phyloP scores from a whole-genome alignment of 2,329 filamentous ascomycete species.

The Apiospora phragmitis region DNA sequence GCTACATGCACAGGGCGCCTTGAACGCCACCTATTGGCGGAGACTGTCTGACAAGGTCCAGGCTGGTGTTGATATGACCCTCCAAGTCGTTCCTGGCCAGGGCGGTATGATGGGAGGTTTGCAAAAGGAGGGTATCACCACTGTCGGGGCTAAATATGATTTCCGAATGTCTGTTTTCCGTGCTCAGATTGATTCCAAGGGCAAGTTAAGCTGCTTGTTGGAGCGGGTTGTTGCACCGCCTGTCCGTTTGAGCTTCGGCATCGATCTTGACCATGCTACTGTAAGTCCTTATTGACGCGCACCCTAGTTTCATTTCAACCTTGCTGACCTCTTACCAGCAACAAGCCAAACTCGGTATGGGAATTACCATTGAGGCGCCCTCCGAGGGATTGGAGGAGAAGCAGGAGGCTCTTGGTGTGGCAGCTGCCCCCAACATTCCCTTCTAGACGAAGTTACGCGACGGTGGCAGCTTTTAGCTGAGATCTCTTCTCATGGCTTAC shows the following conservation, averaged over 20 bases:
- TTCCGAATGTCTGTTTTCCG: constrained; percentile 95
- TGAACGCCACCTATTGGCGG: constrained; percentile 94
- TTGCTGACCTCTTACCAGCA: constrained; percentile 57
- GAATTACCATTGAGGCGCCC: constrained; percentile 85
- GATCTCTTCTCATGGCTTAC: constrained; percentile 7
- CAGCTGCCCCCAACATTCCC: constrained; percentile 60
- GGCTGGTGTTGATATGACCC: constrained; percentile 90
- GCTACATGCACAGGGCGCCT: constrained; percentile 81
- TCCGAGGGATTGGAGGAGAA: constrained; percentile 86
- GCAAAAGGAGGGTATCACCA: constrained; percentile 85
- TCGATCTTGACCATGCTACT: constrained; percentile 93
- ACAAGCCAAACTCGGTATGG: constrained; percentile 91
- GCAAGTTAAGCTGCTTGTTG: constrained; percentile 87
- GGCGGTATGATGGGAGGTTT: constrained; percentile 65
- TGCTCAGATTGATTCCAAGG: constrained; percentile 92
- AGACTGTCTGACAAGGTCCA: constrained; percentile 92
- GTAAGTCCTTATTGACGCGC: constrained; percentile 54
- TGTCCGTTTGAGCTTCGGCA: constrained; percentile 91
- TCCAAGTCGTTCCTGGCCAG: constrained; percentile 72
- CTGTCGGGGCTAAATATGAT: constrained; percentile 95
- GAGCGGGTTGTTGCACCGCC: constrained; percentile 95
- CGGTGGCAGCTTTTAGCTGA: background rate
- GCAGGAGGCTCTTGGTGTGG: constrained; percentile 62
- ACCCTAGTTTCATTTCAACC: background rate
- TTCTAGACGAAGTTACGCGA: constrained; percentile 50